Evolutionary conservation across 1,139 yeast genomes (phyloP), one percentile per base, ranked within the genome.

Genomic region (Kluyveromyces sp.): DNA sequence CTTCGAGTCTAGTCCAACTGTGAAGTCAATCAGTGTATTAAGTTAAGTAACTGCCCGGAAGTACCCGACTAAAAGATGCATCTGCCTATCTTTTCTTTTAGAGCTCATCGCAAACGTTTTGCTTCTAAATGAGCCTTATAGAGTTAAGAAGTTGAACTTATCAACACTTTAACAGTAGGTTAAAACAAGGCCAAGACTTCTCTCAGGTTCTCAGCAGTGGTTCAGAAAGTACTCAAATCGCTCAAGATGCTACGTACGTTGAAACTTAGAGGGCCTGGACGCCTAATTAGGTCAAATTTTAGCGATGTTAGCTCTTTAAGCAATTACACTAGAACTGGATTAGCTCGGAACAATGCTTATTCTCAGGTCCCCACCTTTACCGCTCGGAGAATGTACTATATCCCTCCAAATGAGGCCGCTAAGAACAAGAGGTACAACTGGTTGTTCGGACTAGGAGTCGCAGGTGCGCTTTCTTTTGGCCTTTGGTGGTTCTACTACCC

Each of bases 401-500:
- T 38, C 4, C 41, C 41, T 1, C 41, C 41, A 11, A 19, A 30
- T 9, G 18, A 38, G 13, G 41, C 31, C 8, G 36, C 41, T 11
- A 38, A 31, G 8, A 34, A 34, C 13, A 49, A 51, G 2, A 25
- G 37, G 7, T 41, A 45, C 13, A 50, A 39, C 9, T 38, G 41
- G 41, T 8, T 38, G 20, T 38, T 38, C 31, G 41, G 41, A 6
- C 19, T 38, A 7, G 41, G 41, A 55, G 67, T 84, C 17, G 80
- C 80, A 39, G 78, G 84, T 0, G 55, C 65, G 0, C 39, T 67
- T 7, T 61, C 70, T 0, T 65, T 67, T 3, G 66, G 61, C 29
- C 63, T 68, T 0, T 78, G 76, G 67, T 77, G 74, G 63, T 54
- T 70, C 48, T 76, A 70, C 61, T 79, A 83, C 82, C 86, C 86